Evolutionary conservation across 2,329 filamentous ascomycete species (phyloP), one percentile per base, ranked within the genome.

Genomic region (Aspergillus fumigatiaffinis): DNA sequence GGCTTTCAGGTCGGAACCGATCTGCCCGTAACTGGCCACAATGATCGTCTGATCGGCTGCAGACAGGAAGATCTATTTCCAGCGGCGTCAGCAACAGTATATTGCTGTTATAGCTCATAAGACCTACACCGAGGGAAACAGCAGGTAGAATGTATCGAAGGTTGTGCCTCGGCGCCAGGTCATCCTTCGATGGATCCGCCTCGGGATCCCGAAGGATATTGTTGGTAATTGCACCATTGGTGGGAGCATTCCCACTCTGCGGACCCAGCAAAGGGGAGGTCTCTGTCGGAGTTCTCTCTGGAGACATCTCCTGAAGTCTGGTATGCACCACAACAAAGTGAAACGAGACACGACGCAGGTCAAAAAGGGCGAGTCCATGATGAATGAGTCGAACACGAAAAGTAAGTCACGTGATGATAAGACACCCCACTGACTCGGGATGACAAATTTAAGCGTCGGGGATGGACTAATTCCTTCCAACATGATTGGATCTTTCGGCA

Each of bases 1-100:
- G 1, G 89, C 88, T 52, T 89, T 80, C 28, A 93, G 76, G 61
- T 92, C 90, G 56, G 83, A 90, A 10, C 89, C 89, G 65, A 93
- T 92, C 60, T 82, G 85, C 51, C 87, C 88, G 71, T 92, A 92
- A n/a, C 83, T 87, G n/a, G 86, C 85, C 51, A 92, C 84, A 29
- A 90, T 86, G 54, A 92, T 84, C 0, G 90, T 90, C 71, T 92
- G 88, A 68, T 93, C 90, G 52, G 87, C 81, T 3, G 89, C 87
- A 21, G 87, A 82, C 7, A 93, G 79, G 68, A 90, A 90, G 44
- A 92, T 77, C 87, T 89, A 67, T 44, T 52, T 17, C n/a, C 14
- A 38, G 32, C 14, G 14, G 32, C 14, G 32, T 38, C 32, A 38
- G 32, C 14, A 38, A 38, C 5, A 17, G 6, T 35, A 35, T 38